phyloP scores from a whole-genome alignment of 257 asterid genomes.

The Plantago elongata region DNA sequence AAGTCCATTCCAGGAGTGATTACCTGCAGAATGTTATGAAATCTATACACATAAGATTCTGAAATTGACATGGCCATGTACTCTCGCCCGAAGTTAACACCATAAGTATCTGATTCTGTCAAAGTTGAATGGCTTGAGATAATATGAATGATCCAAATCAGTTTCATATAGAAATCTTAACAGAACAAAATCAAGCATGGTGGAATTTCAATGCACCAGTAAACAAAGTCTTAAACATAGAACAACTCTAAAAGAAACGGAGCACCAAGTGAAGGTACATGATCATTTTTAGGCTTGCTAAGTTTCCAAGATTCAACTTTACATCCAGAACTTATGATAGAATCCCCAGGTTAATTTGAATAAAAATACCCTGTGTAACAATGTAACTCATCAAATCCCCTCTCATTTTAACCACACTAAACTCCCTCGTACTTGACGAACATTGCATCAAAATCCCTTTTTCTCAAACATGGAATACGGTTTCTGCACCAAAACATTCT shows the following conservation, averaged over 20 bases:
- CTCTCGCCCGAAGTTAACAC: neutral
- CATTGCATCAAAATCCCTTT: too few species aligned
- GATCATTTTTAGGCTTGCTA: too few species aligned
- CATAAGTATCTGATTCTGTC: neutral
- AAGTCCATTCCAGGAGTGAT: conserved; percentile 94
- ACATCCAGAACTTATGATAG: neutral
- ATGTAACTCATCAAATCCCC: too few species aligned
- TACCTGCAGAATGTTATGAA: conserved; percentile 38
- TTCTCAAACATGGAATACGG: too few species aligned
- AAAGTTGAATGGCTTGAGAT: neutral
- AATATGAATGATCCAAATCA: neutral
- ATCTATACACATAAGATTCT: neutral
- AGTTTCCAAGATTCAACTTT: neutral
- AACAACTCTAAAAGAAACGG: too few species aligned
- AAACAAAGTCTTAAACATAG: neutral
- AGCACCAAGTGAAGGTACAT: too few species aligned
- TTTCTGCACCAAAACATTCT: too few species aligned
- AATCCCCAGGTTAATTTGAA: too few species aligned
- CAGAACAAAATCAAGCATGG: neutral
- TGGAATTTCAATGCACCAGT: neutral
- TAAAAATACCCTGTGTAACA: too few species aligned
- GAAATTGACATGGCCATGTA: neutral
- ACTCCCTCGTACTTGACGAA: too few species aligned
- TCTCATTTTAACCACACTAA: too few species aligned
- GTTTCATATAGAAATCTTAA: neutral